phyloP scores from a whole-genome alignment of 148 eudicot genomes.

The Arbutus unedo region DNA sequence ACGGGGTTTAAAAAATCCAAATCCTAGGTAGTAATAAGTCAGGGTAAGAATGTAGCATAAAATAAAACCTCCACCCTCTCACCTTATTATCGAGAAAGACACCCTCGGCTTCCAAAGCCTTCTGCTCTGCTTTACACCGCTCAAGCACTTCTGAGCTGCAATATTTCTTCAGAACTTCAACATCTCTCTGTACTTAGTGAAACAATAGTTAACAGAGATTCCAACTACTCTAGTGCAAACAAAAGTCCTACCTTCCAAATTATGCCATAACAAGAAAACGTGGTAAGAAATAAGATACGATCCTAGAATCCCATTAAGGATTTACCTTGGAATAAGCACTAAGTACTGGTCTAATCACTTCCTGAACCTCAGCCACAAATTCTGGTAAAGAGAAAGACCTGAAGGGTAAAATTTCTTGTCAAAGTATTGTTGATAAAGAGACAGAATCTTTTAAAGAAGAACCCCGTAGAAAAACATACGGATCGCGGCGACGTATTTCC shows the following conservation, averaged over 20 bases:
- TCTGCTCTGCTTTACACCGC: slow-evolving; percentile 83
- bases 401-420: not conserved
- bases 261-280: not conserved
- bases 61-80: slow-evolving; percentile 10
- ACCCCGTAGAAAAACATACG: slow-evolving; percentile 40
- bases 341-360: slow-evolving; percentile 72
- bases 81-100: slow-evolving; percentile 87
- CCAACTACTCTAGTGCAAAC: not conserved
- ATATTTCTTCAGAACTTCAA: slow-evolving; percentile 55
- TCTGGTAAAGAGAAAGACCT: slow-evolving; percentile 84
- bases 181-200: slow-evolving; percentile 55
- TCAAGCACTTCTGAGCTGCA: slow-evolving; percentile 76
- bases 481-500: slow-evolving; percentile 91
- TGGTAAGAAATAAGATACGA: not conserved
- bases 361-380: slow-evolving; percentile 86
- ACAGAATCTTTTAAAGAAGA: not conserved
- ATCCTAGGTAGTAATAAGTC: not conserved
- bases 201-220: not conserved
- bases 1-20: not conserved
- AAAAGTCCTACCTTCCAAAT: not conserved
- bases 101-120: slow-evolving; percentile 60
- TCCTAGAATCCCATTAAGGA: not conserved
- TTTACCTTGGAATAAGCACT: slow-evolving; percentile 71
- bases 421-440: not conserved
- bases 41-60: slow-evolving; percentile 17